These are phyloP conservation scores for Pezizomycotina sp. DNA, from an alignment of 2,329 filamentous ascomycete species.

Conservation along the genomic window DNA sequence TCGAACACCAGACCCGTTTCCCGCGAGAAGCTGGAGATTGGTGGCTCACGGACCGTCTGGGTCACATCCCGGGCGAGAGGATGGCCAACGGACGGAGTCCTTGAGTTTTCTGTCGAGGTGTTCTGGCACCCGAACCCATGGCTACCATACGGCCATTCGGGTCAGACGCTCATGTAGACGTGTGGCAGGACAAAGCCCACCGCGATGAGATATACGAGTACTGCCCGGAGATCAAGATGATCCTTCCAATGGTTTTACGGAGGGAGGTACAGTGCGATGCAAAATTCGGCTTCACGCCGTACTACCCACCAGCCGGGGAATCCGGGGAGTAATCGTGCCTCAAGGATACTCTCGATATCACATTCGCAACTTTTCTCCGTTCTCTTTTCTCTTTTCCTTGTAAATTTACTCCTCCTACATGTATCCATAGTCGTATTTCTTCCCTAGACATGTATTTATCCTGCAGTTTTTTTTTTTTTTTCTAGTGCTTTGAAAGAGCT, in stretches of 20 bases:
- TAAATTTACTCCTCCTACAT: too few relatives aligned
- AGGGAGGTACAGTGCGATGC: constrained; percentile 22
- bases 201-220: constrained; percentile 40
- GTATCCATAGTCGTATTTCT: too few relatives aligned
- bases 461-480: too few relatives aligned
- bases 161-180: constrained; percentile 34
- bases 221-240: constrained; percentile 44
- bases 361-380: too few relatives aligned
- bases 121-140: constrained; percentile 37
- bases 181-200: constrained; percentile 36
- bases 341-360: too few relatives aligned
- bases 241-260: constrained; percentile 37
- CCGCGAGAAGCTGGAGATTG: constrained; percentile 35
- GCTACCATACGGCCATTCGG: constrained; percentile 41
- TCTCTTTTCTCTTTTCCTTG: too few relatives aligned
- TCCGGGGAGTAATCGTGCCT: too few relatives aligned
- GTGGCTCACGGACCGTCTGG: constrained; percentile 40
- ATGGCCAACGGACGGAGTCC: constrained; percentile 38
- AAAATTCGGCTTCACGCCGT: too few relatives aligned
- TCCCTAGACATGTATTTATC: too few relatives aligned
- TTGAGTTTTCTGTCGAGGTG: constrained; percentile 39
- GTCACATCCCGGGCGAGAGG: constrained; percentile 34
- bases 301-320: too few relatives aligned
- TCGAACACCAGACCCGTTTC: constrained; percentile 33
- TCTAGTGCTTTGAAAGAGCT: too few relatives aligned